These are phyloP conservation scores for Talaromyces liani DNA, from an alignment of 495 filamentous ascomycete species.

Conservation along the genomic window DNA sequence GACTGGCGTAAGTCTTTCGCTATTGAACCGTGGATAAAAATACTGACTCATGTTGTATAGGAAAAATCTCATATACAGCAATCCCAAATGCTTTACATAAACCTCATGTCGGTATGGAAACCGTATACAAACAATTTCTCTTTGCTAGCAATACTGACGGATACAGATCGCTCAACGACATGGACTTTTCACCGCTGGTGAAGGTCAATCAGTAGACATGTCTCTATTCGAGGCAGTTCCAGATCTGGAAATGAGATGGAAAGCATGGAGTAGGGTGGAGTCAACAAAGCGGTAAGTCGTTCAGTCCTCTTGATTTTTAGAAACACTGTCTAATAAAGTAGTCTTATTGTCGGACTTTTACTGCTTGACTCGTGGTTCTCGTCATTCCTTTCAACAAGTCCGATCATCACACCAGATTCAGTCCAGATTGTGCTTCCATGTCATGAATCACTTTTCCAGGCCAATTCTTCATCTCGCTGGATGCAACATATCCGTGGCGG, in stretches of 20 bases:
- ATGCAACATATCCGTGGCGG: conserved; percentile 34
- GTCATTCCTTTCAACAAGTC: conserved; percentile 38
- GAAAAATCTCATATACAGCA: conserved; percentile 38
- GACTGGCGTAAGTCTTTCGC: conserved; percentile 32
- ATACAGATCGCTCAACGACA: conserved; percentile 38
- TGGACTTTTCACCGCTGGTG: conserved; percentile 40
- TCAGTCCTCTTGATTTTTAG: neutral
- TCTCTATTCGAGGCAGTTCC: conserved; percentile 36
- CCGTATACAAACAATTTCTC: neutral
- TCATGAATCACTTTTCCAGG: conserved; percentile 37
- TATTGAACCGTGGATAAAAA: too few species aligned
- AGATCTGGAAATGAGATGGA: conserved; percentile 44
- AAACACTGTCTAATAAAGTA: conserved; percentile 11
- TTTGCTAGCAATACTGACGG: neutral
- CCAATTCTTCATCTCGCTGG: conserved; percentile 39
- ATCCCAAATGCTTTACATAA: conserved; percentile 43
- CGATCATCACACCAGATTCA: conserved; percentile 39
- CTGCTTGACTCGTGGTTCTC: conserved; percentile 46
- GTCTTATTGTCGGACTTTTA: conserved; percentile 42
- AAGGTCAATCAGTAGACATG: conserved; percentile 39
- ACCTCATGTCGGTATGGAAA: conserved; percentile 40
- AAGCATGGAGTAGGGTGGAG: conserved; percentile 46
- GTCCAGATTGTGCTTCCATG: conserved; percentile 43
- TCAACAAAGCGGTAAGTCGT: conserved; percentile 36
- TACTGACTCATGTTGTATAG: conserved; percentile 11